Percentiles rank a stretch among this genome's conserved stretches.
These are phyloP conservation scores for Sugiyamaella novakii DNA, from an alignment of 1,139 yeast genomes.

Conservation along the genomic window DNA sequence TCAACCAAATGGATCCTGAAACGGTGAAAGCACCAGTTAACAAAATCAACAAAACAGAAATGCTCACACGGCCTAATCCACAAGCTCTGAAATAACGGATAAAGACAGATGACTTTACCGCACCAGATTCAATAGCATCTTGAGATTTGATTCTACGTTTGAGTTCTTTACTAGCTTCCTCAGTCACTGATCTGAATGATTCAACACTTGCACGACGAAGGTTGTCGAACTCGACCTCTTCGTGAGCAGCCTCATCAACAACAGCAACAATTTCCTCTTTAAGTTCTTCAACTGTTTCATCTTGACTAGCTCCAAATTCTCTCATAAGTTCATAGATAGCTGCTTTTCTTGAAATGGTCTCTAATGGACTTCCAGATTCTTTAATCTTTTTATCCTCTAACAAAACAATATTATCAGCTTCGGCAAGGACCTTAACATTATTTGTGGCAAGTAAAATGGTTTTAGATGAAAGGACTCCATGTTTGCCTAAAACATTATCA, in stretches of 20 bases:
- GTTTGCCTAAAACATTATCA: conserved; percentile 55
- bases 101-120: conserved; percentile 55
- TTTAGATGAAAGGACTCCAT: conserved; percentile 67
- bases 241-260: conserved; percentile 25
- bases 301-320: conserved; percentile 41
- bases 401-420: conserved; percentile 64
- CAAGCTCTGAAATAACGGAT: conserved; percentile 82
- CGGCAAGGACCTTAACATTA: conserved; percentile 68
- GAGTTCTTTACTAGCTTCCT: conserved; percentile 37
- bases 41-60: conserved; percentile 52
- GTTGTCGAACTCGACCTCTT: conserved; percentile 40
- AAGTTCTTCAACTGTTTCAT: conserved; percentile 19
- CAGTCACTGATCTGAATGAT: conserved; percentile 47
- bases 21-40: conserved; percentile 62
- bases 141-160: conserved; percentile 28
- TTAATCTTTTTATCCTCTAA: conserved; percentile 62
- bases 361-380: conserved; percentile 36
- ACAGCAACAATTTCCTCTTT: conserved; percentile 17
- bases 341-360: conserved; percentile 33
- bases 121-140: conserved; percentile 26
- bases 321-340: conserved; percentile 35
- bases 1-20: conserved; percentile 81
- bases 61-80: conserved; percentile 64
- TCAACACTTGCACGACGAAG: conserved; percentile 71
- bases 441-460: conserved; percentile 80